phyloP scores from a whole-genome alignment of 2,329 filamentous ascomycete species.

The Cordyceps pruinosa region DNA sequence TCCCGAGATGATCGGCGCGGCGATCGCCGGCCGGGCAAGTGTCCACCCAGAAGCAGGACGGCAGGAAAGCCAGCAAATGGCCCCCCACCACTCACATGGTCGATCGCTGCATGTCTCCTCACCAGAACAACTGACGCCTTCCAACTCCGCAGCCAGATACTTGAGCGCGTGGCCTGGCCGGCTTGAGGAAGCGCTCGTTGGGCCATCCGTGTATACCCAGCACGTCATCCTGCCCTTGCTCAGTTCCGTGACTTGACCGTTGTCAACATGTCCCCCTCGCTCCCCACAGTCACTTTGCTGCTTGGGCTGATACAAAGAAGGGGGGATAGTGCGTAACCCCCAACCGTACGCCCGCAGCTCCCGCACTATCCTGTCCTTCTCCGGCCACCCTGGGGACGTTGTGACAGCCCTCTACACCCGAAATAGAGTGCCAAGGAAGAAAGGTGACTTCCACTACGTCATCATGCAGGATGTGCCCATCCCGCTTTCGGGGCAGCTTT shows the following conservation, averaged over 20 bases:
- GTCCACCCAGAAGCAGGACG: too few species aligned
- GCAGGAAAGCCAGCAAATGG: too few species aligned
- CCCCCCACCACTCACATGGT: too few species aligned
- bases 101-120: too few species aligned
- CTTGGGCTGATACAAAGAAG: background rate
- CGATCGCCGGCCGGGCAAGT: too few species aligned
- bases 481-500: background rate
- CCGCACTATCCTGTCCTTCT: conserved; percentile 5
- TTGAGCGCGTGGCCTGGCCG: too few species aligned
- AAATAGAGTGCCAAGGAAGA: background rate
- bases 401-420: background rate
- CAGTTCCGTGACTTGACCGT: background rate
- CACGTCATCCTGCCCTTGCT: background rate
- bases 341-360: background rate
- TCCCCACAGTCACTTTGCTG: background rate
- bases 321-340: background rate
- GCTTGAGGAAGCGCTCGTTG: too few species aligned
- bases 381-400: background rate
- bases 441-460: background rate
- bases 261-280: background rate
- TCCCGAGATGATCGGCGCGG: too few species aligned
- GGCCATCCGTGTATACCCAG: background rate
- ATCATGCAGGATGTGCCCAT: background rate
- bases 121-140: too few species aligned
- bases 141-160: too few species aligned